Evolutionary conservation across 2,329 filamentous ascomycete genomes (phyloP).

Genomic region (Thielaviopsis ethacetica): DNA sequence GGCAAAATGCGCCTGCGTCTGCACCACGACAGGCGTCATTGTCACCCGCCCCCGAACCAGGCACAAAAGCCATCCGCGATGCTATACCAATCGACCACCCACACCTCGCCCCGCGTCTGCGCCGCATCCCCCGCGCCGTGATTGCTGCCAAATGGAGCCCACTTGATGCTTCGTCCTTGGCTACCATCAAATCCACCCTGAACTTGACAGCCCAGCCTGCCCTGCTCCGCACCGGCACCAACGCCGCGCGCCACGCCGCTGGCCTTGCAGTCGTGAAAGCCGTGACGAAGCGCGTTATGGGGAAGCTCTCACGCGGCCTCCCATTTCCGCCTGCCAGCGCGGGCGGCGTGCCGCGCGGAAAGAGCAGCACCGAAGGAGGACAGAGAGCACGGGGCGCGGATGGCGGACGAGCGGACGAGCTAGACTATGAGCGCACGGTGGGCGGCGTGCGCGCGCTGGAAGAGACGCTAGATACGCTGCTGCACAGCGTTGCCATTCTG

Average conservation of each 20-base stretch:
- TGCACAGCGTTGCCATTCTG: conserved; percentile 47
- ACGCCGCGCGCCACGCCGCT: conserved; percentile 31
- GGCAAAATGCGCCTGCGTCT: not conserved
- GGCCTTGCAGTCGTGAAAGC: conserved; percentile 39
- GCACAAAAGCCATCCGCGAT: conserved; percentile 20
- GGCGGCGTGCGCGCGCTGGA: conserved; percentile 41
- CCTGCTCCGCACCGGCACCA: conserved; percentile 35
- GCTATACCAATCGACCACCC: conserved; percentile 16
- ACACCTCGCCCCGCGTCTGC: conserved; percentile 33
- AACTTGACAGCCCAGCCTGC: conserved; percentile 44
- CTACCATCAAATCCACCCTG: conserved; percentile 39
- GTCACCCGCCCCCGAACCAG: not conserved
- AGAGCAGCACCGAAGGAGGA: conserved; percentile 15
- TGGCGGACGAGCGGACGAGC: conserved; percentile 37
- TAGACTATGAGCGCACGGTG: conserved; percentile 49
- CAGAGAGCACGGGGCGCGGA: conserved; percentile 14
- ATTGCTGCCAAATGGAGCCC: conserved; percentile 52
- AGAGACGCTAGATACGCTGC: conserved; percentile 40
- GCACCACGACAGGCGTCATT: too few species aligned
- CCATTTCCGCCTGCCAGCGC: conserved; percentile 45
- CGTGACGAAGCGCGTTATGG: conserved; percentile 37
- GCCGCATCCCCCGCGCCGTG: conserved; percentile 40
- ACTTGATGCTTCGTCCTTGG: conserved; percentile 36
- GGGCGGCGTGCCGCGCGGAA: conserved; percentile 4
- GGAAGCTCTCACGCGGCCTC: conserved; percentile 41